Conservation (phyloP, 345 rosid genomes). For the Eucalyptus tenuipes region DNA sequence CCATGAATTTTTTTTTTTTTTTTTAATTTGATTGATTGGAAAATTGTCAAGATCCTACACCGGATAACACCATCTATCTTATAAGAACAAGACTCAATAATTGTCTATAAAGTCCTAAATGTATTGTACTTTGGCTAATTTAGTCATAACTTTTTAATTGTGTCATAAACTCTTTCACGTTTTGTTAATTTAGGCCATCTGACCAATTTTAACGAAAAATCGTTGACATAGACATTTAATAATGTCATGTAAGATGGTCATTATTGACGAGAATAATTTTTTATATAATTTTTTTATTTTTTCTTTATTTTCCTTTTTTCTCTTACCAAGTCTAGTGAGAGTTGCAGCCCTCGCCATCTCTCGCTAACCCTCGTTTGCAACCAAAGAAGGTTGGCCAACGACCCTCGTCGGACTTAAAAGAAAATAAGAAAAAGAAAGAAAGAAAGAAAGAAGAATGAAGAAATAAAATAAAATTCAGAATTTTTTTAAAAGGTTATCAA, state of each 20-base stretch:
- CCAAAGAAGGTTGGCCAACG: background rate
- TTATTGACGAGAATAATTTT: rapidly evolving
- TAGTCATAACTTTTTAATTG: rapidly evolving
- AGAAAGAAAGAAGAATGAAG: too few species aligned
- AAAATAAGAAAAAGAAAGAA: too few species aligned
- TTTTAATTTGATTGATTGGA: background rate
- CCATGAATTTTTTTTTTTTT: background rate
- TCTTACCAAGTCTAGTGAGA: too few species aligned
- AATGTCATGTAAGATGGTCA: rapidly evolving
- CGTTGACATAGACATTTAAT: rapidly evolving
- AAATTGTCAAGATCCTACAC: background rate
- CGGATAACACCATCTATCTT: rapidly evolving
- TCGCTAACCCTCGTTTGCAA: rapidly evolving
- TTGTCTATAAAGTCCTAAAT: background rate
- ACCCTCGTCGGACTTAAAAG: rapidly evolving
- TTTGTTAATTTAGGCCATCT: background rate
- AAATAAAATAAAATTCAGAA: too few species aligned
- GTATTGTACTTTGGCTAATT: rapidly evolving
- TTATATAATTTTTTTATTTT: too few species aligned
- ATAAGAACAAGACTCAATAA: rapidly evolving
- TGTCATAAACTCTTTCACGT: rapidly evolving
- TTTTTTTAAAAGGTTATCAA: rapidly evolving
- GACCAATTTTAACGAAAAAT: rapidly evolving
- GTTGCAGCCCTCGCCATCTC: too few species aligned
- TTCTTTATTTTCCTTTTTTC: rapidly evolving